Evolutionary conservation across 768 basidiomycete genomes (phyloP), one percentile per base, ranked within the genome.

Genomic region (Boletus sp.): DNA sequence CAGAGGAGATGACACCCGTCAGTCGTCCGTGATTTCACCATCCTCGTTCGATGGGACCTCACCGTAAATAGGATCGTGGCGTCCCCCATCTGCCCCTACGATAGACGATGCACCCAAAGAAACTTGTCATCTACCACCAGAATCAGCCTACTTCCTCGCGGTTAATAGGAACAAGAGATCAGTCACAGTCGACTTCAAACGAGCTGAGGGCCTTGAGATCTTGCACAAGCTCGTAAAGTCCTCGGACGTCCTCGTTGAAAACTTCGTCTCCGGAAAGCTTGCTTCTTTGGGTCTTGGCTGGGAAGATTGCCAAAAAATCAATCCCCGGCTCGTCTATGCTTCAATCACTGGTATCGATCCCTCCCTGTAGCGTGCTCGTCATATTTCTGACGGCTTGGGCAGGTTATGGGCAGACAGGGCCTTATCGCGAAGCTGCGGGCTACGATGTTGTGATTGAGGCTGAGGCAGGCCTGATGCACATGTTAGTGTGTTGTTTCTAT

Each of bases 401-500:
- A 85, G 88, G 87, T 15, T 90, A 90, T 59, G 88, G 88, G 1
- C 95, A 97, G 63, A 93, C 90, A 0, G 95, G 95, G 2, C 95
- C 95, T 9, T 97, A 86, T 63, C 77, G 87, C 48, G 76, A 82
- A 50, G 82, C 85, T 19, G 87, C 94, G 17, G 94, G 94, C 14
- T 96, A 95, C 70, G 93, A 93, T 68, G 93, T 93, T 25, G 73
- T 85, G 25, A 84, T 90, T 27, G 89, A 93, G 67, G 93, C 84
- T 3, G 93, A 96, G 70, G 93, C 94, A 33, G 96, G 95, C 10
- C 74, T 96, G 47, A 94, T 94, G 93, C 91, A 94, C 70, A 94
- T 94, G 88, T 91, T 40, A 57, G 84, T 75, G 43, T 52, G 53
- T 38, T 47, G 33, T 59, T 27, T 56, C 49, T 30, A 34, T 66